Evolutionary conservation across 345 rosid species (phyloP).

Genomic region (Murraya koenigii): DNA sequence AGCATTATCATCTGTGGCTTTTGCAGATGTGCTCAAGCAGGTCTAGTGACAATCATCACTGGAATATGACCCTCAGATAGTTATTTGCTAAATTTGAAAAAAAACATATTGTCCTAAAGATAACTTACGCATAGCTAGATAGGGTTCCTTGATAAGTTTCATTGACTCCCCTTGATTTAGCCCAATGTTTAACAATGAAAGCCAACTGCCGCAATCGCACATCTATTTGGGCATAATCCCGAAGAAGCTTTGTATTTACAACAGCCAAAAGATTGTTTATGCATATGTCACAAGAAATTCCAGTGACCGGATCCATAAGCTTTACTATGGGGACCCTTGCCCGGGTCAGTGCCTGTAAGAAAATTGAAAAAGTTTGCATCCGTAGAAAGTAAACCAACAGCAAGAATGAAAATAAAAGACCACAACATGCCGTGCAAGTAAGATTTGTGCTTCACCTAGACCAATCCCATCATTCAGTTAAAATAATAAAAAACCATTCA

Average conservation of each 20-base stretch:
- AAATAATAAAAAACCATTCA: neutral
- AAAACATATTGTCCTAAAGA: conserved; percentile 5
- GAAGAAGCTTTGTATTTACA: conserved; percentile 91
- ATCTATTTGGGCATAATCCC: conserved; percentile 82
- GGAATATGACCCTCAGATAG: neutral
- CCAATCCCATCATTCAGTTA: neutral
- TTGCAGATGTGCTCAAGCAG: neutral
- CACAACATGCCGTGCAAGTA: neutral
- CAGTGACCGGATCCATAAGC: conserved; percentile 94
- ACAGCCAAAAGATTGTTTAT: conserved; percentile 92
- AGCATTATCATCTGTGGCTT: neutral
- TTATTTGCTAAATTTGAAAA: conserved; percentile 9
- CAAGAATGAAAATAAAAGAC: neutral
- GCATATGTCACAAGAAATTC: conserved; percentile 94
- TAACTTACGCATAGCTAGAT: conserved; percentile 97
- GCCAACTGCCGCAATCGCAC: conserved; percentile 77
- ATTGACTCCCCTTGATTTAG: conserved; percentile 90
- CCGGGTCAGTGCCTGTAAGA: conserved; percentile 70
- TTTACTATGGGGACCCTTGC: conserved; percentile 98
- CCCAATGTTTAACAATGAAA: conserved; percentile 96
- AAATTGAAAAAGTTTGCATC: conserved; percentile 8
- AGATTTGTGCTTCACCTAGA: neutral
- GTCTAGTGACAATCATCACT: conserved; percentile 5
- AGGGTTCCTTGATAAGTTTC: conserved; percentile 96
- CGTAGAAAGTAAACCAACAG: neutral